These are phyloP conservation scores for Ceratobasidium sp. DNA, from an alignment of 1,284 basidiomycete species.

Conservation along the genomic window DNA sequence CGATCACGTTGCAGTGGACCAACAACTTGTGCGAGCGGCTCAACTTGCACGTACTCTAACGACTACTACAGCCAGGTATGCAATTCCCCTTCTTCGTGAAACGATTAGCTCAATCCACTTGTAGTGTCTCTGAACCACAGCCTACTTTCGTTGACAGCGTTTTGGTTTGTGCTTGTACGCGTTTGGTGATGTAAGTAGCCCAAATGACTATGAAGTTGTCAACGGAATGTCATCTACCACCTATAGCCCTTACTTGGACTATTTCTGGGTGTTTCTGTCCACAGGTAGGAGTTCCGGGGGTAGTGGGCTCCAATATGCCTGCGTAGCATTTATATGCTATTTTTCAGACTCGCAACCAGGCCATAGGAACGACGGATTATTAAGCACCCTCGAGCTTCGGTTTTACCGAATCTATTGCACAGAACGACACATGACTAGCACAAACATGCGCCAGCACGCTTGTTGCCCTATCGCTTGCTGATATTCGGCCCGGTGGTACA, in stretches of 20 bases:
- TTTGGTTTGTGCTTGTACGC: neutral
- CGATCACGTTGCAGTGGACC: constrained; percentile 10
- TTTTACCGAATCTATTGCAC: constrained; percentile 9
- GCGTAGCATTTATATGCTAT: no score
- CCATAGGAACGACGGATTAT: no score
- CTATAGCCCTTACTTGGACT: neutral
- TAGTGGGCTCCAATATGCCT: no score
- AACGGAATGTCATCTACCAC: constrained; percentile 14
- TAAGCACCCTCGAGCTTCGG: neutral
- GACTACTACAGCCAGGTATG: constrained; percentile 35
- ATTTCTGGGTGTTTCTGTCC: no score
- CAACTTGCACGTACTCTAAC: constrained; percentile 33
- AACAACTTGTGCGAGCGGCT: constrained; percentile 30
- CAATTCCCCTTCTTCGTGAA: neutral
- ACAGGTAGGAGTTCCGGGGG: no score
- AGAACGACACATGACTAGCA: neutral
- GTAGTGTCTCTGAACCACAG: constrained; percentile 14
- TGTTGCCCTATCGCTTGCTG: no score
- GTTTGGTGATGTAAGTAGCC: neutral
- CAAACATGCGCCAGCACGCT: neutral
- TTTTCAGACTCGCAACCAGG: no score
- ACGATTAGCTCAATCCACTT: neutral
- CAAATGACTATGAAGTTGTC: neutral
- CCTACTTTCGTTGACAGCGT: neutral
- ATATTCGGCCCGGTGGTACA: no score